Evolutionary conservation across 1,284 basidiomycete species (phyloP), one percentile per base, ranked within the genome.

Genomic region (Tilletia indica): DNA sequence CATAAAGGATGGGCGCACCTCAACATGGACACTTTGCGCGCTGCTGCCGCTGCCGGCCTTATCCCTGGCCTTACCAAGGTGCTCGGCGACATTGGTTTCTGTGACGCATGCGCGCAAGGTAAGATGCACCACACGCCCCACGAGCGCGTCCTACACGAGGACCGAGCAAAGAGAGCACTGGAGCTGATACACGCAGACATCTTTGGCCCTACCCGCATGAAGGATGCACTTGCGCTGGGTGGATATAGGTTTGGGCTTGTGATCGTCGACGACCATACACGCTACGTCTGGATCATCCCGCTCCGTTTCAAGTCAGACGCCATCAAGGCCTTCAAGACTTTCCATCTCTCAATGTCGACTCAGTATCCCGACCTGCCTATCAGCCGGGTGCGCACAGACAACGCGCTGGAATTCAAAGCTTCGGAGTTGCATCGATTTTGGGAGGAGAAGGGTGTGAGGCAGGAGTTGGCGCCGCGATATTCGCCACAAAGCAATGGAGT

Each of bases 401-500:
- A 25, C 8, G 58, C 58, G 8, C 58, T 61, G 21, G 58, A 61
- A 61, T 61, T 61, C 34, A 14, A 61, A 19, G 12, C 58, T n/a
- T 16, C 14, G 12, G 58, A 61, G 21, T 19, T 61, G 4, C 58
- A 61, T 3, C 21, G 25, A 14, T 61, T 34, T 31, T 61, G 58
- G 58, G 11, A n/a, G 58, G 25, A 36, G 21, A 61, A 61, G 12
- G 58, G 58, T 25, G 58, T 61, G 58, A 61, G 6, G 21, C 58
- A 61, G 6, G 58, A 61, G 25, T 14, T 61, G 58, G 14, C 58
- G 25, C 58, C 58, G 25, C 21, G 58, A 31, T 61, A 61, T 19
- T 25, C 58, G 58, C 58, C 58, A 8, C 58, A 61, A 31, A 61
- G 58, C 58, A 61, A 61, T 61, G 58, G 58, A 61, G n/a, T 36